A percentile compares a stretch with the other conserved stretches of the same genome.
Conservation (phyloP, 345 rosid species). For the Acer yangbiense region DNA sequence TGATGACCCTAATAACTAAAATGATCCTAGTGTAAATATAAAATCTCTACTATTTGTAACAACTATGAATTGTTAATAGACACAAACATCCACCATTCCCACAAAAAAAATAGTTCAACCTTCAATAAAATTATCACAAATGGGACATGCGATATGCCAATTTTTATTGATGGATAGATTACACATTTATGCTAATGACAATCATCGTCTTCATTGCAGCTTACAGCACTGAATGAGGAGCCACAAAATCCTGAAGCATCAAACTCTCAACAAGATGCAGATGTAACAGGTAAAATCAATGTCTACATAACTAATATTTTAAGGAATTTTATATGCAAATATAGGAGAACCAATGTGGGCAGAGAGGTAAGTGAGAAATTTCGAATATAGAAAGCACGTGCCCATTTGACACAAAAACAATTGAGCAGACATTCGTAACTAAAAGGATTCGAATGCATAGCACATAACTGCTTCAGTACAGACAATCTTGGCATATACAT, state of each 20-base stretch:
- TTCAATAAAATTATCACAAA: background rate
- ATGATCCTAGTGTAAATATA: background rate
- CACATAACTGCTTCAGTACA: background rate
- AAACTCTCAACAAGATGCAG: constrained; percentile 33
- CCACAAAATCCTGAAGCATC: constrained; percentile 33
- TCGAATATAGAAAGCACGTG: background rate
- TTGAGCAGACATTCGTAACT: background rate
- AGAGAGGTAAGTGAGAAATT: background rate
- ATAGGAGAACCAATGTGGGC: background rate
- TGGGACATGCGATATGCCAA: background rate
- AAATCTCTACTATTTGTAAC: background rate
- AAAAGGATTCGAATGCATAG: background rate
- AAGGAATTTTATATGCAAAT: background rate
- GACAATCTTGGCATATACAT: background rate
- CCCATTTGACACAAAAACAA: background rate
- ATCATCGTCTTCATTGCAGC: constrained; percentile 43
- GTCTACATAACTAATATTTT: background rate
- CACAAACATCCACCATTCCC: background rate
- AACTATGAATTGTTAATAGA: background rate
- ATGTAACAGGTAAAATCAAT: constrained; percentile 49
- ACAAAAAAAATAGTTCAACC: background rate
- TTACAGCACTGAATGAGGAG: constrained; percentile 43
- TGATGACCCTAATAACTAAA: background rate
- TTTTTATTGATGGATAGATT: background rate
- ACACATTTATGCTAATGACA: constrained; percentile 8